Percentiles rank a stretch among this genome's conserved stretches.
Conservation (phyloP, 1,284 basidiomycete genomes). For the Apiotrichum mycotoxinovorans region DNA sequence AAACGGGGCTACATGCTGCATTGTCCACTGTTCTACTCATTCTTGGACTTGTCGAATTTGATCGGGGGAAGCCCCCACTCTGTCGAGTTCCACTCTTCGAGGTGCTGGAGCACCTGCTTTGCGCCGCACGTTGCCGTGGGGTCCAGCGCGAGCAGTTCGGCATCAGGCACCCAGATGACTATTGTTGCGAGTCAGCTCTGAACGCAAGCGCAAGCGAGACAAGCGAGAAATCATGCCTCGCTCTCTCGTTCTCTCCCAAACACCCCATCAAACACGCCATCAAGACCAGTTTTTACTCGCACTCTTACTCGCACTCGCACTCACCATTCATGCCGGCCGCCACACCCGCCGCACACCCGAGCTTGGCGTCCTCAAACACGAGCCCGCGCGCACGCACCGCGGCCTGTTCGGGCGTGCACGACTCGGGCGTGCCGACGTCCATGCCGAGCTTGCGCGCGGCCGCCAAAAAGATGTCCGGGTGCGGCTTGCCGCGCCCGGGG, state of each 20-base stretch:
- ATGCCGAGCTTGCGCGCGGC: slow-evolving; percentile 46
- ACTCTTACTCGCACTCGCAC: slow-evolving; percentile 4
- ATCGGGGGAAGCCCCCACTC: slow-evolving; percentile 45
- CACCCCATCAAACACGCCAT: too few relatives aligned
- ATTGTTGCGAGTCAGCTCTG: background rate
- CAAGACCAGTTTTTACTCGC: background rate
- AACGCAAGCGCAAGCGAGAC: background rate
- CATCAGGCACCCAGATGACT: slow-evolving; percentile 51
- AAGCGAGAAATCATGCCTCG: too few relatives aligned
- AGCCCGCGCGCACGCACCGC: slow-evolving; percentile 38
- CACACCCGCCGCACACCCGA: slow-evolving; percentile 46
- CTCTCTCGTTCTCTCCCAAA: too few relatives aligned
- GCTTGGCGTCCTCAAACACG: slow-evolving; percentile 49
- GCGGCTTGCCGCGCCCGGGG: slow-evolving; percentile 47
- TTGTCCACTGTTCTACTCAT: background rate
- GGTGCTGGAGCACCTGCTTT: slow-evolving; percentile 33
- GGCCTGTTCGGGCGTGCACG: slow-evolving; percentile 32
- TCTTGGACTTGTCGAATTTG: background rate
- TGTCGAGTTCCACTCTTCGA: slow-evolving; percentile 42
- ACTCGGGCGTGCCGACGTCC: slow-evolving; percentile 43
- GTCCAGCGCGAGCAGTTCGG: slow-evolving; percentile 39
- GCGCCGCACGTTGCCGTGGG: slow-evolving; percentile 43
- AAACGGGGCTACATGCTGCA: too few relatives aligned
- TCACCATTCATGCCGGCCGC: slow-evolving; percentile 50
- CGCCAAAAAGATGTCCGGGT: slow-evolving; percentile 50